These are phyloP conservation scores for Ceratocystiopsis brevicomis DNA, from an alignment of 2,329 filamentous ascomycete genomes.

Conservation along the genomic window DNA sequence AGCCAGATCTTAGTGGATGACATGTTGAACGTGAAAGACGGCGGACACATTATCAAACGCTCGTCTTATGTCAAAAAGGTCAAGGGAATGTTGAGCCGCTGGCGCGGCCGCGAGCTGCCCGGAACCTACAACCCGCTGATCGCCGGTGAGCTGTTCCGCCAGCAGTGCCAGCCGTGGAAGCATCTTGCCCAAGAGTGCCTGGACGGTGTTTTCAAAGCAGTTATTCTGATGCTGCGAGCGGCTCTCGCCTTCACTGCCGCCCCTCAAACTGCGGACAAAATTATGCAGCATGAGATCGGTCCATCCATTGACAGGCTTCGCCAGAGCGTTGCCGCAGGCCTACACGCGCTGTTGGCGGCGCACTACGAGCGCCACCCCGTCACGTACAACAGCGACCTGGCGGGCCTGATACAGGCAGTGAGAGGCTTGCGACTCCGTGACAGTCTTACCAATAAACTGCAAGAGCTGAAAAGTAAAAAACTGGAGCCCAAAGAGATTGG, in stretches of 20 bases:
- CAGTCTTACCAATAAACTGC: neutral
- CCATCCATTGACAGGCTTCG: conserved; percentile 11
- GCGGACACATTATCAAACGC: conserved; percentile 5
- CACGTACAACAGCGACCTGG: conserved; percentile 21
- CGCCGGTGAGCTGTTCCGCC: conserved; percentile 15
- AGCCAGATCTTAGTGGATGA: conserved; percentile 15
- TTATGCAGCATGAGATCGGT: conserved; percentile 8
- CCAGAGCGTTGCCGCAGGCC: conserved; percentile 9
- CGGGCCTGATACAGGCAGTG: conserved; percentile 16
- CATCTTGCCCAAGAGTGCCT: conserved; percentile 7
- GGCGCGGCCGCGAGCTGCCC: conserved; percentile 17
- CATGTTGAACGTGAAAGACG: neutral
- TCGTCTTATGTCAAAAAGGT: conserved; percentile 11
- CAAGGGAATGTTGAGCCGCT: conserved; percentile 12
- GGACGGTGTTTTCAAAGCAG: conserved; percentile 9
- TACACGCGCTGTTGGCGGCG: conserved; percentile 12
- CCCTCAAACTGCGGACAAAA: conserved; percentile 8
- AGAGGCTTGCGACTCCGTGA: neutral
- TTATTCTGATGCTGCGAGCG: conserved; percentile 4
- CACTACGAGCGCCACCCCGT: conserved; percentile 18
- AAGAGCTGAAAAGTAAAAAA: no score
- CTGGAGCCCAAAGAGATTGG: no score
- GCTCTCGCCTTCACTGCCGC: conserved; percentile 10
- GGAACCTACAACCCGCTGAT: conserved; percentile 19
- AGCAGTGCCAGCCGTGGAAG: conserved; percentile 17